phyloP scores from a whole-genome alignment of 768 basidiomycete genomes.

The Leccinum longicurvipes region DNA sequence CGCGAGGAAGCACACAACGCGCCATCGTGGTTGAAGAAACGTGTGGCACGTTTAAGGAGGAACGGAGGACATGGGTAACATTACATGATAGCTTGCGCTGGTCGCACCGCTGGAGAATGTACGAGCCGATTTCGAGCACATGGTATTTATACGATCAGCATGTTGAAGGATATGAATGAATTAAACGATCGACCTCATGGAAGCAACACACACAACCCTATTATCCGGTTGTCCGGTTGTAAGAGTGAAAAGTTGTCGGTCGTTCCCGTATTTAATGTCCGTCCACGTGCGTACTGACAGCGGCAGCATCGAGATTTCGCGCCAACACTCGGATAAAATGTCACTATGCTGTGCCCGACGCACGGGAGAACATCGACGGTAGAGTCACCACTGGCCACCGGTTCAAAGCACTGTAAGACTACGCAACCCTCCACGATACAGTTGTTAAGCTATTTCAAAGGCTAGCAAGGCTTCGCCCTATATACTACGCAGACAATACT shows the following conservation, averaged over 20 bases:
- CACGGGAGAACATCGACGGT: not conserved
- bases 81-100: not conserved
- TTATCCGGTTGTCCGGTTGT: too few species aligned
- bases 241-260: too few species aligned
- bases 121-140: not conserved
- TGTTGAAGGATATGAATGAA: not conserved
- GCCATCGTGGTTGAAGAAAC: not conserved
- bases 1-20: constrained; percentile 27
- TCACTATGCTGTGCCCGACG: not conserved
- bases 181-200: not conserved
- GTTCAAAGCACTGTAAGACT: not conserved
- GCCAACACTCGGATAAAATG: not conserved
- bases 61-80: constrained; percentile 3
- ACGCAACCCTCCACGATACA: not conserved
- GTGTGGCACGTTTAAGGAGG: not conserved
- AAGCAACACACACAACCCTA: not conserved
- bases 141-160: not conserved
- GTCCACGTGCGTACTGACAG: not conserved
- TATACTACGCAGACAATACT: too few species aligned
- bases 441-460: too few species aligned
- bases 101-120: not conserved
- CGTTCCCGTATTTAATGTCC: too few species aligned
- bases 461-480: too few species aligned
- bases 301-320: not conserved
- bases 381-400: not conserved